Evolutionary conservation across 2,329 filamentous ascomycete species (phyloP).

Genomic region (Sarocladium brachiariae): DNA sequence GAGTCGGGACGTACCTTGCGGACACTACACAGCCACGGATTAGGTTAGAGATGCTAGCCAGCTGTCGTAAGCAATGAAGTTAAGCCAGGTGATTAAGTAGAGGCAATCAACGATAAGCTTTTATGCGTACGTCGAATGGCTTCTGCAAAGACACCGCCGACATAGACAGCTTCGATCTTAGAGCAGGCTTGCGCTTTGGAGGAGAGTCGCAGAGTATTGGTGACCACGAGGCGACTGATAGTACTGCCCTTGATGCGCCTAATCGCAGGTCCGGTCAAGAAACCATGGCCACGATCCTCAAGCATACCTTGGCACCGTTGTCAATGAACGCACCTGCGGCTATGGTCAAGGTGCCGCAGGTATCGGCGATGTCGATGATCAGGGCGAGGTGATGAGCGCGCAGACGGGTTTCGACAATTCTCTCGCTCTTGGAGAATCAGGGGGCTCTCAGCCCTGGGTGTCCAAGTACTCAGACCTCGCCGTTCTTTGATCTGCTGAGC

Average conservation of each 20-base stretch:
- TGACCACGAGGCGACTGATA: not conserved
- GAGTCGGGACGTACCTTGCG: no score
- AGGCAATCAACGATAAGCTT: not conserved
- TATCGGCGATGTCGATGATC: not conserved
- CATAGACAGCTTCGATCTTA: not conserved
- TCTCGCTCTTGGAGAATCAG: not conserved
- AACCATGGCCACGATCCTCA: not conserved
- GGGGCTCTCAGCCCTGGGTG: not conserved
- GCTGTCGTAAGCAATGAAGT: not conserved
- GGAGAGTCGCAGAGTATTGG: not conserved
- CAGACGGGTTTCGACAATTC: not conserved
- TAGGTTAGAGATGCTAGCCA: not conserved
- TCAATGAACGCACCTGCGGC: not conserved
- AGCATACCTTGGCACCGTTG: not conserved
- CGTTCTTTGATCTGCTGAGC: not conserved
- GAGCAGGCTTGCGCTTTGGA: not conserved
- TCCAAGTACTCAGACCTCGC: not conserved
- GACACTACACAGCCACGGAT: no score
- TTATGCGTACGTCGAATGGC: not conserved
- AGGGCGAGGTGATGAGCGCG: not conserved
- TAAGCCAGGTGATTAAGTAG: not conserved
- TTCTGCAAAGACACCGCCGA: not conserved
- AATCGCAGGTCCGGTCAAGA: not conserved
- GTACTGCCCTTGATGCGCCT: not conserved
- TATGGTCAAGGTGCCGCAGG: not conserved